Conservation (phyloP, 2,329 filamentous ascomycete genomes). For the Cryphonectria parasitica region DNA sequence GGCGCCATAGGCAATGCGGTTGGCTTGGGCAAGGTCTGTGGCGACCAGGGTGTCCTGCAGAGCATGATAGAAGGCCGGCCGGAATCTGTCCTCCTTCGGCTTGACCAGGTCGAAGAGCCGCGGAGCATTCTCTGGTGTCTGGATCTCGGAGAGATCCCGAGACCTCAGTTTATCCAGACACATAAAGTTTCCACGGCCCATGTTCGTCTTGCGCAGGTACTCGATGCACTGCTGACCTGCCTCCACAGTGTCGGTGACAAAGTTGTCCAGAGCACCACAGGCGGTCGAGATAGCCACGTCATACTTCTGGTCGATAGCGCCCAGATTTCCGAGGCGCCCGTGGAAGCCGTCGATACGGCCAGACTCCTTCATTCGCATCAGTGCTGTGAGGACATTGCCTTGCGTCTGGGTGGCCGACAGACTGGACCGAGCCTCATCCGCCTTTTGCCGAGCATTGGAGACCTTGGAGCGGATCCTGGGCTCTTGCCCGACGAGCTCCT, state of each 20-base stretch:
- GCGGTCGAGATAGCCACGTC: conserved; percentile 98
- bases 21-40: conserved; percentile 90
- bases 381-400: conserved; percentile 85
- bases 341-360: conserved; percentile 97
- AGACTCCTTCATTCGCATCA: conserved; percentile 95
- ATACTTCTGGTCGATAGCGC: conserved; percentile 90
- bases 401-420: conserved; percentile 89
- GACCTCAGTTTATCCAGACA: conserved; percentile 84
- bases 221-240: conserved; percentile 98
- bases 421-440: conserved; percentile 91
- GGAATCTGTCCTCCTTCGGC: conserved; percentile 84
- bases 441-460: conserved; percentile 89
- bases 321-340: conserved; percentile 90
- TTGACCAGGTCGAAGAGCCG: conserved; percentile 91
- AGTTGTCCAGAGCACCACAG: conserved; percentile 88
- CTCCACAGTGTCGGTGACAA: conserved; percentile 95
- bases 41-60: conserved; percentile 95
- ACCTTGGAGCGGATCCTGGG: conserved; percentile 82
- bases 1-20: conserved; percentile 93
- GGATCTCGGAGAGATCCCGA: conserved; percentile 76
- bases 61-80: conserved; percentile 91
- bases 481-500: conserved; percentile 75
- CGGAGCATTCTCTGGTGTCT: conserved; percentile 90
- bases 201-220: conserved; percentile 94
- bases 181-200: conserved; percentile 96